Conservation (phyloP, 2,329 filamentous ascomycete genomes). For the Aspergillus thermomutatus region DNA sequence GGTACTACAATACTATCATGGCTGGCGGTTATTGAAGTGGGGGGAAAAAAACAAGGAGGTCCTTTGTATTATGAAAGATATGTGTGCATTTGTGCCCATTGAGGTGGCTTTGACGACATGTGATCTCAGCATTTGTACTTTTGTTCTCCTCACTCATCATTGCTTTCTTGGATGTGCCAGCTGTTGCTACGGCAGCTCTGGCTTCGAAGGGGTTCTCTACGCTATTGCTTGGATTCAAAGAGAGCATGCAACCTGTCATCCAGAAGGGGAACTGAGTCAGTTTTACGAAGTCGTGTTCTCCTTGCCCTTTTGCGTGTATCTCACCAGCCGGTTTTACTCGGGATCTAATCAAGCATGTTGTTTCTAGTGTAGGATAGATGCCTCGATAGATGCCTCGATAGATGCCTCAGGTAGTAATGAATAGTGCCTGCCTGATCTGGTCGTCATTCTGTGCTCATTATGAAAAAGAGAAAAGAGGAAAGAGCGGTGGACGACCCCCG, state of each 20-base stretch:
- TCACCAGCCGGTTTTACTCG: background rate
- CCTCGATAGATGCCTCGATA: background rate
- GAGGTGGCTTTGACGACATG: background rate
- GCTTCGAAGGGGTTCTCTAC: too few relatives aligned
- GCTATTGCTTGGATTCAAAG: background rate
- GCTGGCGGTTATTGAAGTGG: slow-evolving; percentile 41
- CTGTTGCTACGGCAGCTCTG: too few relatives aligned
- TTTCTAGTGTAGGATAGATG: too few relatives aligned
- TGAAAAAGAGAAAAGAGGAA: background rate
- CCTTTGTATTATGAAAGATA: background rate
- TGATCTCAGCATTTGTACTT: too few relatives aligned
- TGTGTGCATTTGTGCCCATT: background rate
- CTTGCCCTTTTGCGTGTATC: background rate
- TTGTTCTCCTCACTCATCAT: background rate
- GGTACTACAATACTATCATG: slow-evolving; percentile 66
- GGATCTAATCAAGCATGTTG: background rate
- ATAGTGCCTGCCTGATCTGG: background rate
- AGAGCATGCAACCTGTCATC: background rate
- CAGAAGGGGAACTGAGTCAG: background rate
- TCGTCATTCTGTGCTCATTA: background rate
- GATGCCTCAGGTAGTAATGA: background rate
- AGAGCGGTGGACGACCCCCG: background rate
- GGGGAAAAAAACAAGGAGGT: background rate
- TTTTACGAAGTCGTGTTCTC: background rate
- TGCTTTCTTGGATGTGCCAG: background rate